A percentile compares a stretch with the other conserved stretches of the same genome.
Evolutionary conservation across 148 eudicot species (phyloP).

Genomic region (Chenopodium album): DNA sequence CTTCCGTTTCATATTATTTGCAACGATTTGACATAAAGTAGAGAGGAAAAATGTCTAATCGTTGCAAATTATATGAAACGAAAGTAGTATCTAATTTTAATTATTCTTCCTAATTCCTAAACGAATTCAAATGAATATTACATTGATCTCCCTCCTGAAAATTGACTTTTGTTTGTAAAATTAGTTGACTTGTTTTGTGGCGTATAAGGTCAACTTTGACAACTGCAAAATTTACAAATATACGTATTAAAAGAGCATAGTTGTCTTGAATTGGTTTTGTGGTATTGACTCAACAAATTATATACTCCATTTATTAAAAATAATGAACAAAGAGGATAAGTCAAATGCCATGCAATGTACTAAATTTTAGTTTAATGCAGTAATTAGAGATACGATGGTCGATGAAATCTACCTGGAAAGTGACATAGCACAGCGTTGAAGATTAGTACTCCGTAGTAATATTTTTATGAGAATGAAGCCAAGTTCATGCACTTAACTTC

Average conservation of each 20-base stretch:
- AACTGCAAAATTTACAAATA: background rate
- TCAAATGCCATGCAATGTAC: background rate
- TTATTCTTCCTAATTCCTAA: no score
- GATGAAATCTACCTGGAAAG: slow-evolving; percentile 9
- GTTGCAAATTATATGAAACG: no score
- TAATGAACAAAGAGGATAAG: background rate
- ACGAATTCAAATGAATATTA: no score
- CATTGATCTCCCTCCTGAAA: background rate
- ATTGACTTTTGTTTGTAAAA: background rate
- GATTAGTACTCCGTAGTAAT: no score
- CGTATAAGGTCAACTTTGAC: background rate
- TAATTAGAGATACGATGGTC: background rate
- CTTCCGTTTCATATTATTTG: no score
- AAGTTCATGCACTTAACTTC: slow-evolving; percentile 9
- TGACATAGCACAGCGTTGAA: background rate
- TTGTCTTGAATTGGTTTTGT: slow-evolving; percentile 6
- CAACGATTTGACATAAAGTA: no score
- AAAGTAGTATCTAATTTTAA: no score
- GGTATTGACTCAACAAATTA: background rate
- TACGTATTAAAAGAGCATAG: background rate
- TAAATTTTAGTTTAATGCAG: background rate
- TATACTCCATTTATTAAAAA: no score
- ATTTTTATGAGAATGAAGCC: slow-evolving; percentile 1
- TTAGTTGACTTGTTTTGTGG: background rate
- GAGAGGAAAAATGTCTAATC: no score